Percentiles rank a stretch among this genome's conserved stretches.
Conservation (phyloP, 208 protist genomes). For the Leishmania amazonensis region DNA sequence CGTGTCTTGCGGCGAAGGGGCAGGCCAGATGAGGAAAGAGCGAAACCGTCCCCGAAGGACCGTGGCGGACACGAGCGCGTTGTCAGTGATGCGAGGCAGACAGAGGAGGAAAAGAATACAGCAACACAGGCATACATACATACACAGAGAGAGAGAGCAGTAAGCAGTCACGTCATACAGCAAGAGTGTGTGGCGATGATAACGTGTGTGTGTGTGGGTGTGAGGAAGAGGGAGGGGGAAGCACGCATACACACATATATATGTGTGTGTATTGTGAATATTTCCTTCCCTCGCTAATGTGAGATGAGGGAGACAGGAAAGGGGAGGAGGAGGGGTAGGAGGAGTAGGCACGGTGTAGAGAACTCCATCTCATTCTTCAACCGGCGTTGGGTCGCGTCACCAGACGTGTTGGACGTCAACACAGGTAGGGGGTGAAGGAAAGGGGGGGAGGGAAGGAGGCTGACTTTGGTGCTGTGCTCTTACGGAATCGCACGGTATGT, state of each 20-base stretch:
- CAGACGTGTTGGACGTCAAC: too few relatives aligned
- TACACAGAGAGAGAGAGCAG: neutral
- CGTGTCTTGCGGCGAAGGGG: neutral
- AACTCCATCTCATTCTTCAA: too few relatives aligned
- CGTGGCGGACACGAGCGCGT: neutral
- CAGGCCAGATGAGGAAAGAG: too few relatives aligned
- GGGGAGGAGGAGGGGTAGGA: neutral
- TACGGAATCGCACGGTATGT: too few relatives aligned
- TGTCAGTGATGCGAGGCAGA: neutral
- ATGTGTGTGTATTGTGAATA: neutral
- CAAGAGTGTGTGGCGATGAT: neutral
- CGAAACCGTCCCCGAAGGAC: neutral
- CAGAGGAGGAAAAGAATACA: neutral
- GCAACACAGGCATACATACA: neutral
- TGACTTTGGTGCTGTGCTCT: too few relatives aligned
- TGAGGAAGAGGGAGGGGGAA: too few relatives aligned
- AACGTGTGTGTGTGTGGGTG: neutral
- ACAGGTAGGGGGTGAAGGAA: too few relatives aligned
- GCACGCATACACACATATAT: neutral
- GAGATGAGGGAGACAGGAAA: neutral
- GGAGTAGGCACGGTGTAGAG: neutral
- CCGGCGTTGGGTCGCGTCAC: too few relatives aligned
- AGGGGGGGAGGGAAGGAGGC: too few relatives aligned
- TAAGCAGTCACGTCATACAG: neutral
- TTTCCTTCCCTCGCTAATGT: neutral